Conservation (phyloP, 768 basidiomycete species). For the Boletus coccyginus region DNA sequence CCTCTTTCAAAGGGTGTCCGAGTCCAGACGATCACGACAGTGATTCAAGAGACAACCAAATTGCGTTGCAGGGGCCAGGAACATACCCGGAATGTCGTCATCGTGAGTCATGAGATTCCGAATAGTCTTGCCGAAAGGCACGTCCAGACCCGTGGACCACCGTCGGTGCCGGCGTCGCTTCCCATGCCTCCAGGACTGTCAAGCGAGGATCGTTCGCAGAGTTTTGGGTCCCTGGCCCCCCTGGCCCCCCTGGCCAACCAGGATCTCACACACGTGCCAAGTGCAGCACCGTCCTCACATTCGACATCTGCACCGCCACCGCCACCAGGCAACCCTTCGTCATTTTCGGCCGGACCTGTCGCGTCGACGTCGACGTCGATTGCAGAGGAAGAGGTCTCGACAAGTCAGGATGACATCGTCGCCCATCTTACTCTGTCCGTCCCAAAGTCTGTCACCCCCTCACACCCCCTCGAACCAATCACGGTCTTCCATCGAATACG, state of each 20-base stretch:
- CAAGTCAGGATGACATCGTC: conserved; percentile 47
- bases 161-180: not conserved
- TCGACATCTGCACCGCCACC: not conserved
- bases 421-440: conserved; percentile 60
- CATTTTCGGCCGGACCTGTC: conserved; percentile 5
- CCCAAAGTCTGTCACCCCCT: conserved; percentile 62
- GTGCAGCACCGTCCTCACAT: conserved; percentile 12
- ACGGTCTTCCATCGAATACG: conserved; percentile 73
- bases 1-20: conserved; percentile 83
- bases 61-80: conserved; percentile 58
- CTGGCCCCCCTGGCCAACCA: conserved; percentile 2
- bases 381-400: conserved; percentile 18
- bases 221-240: conserved; percentile 12
- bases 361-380: not conserved
- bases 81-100: conserved; percentile 56
- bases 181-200: conserved; percentile 15
- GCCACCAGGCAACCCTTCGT: not conserved
- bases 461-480: conserved; percentile 75
- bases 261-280: conserved; percentile 15
- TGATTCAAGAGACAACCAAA: conserved; percentile 74
- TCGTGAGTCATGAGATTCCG: conserved; percentile 64
- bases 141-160: not conserved
- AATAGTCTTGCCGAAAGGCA: conserved; percentile 48
- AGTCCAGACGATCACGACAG: conserved; percentile 63
- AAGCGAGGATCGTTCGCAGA: conserved; percentile 15